Conservation (phyloP, 31 red algal genomes). For the Odonthalia washingtoniensis region DNA sequence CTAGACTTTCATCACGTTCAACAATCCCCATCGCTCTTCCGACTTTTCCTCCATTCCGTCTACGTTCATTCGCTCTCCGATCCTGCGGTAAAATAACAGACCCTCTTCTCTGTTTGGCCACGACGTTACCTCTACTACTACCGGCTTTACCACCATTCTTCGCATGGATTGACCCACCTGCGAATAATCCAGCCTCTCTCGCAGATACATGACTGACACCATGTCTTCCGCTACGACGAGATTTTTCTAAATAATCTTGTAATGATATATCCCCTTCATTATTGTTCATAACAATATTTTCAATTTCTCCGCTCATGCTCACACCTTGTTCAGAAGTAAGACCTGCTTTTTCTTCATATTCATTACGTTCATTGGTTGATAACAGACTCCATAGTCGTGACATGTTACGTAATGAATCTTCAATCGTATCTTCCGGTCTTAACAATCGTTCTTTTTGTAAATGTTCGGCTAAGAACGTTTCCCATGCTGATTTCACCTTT, state of each 20-base stretch:
- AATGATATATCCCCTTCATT: not conserved
- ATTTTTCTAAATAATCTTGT: not conserved
- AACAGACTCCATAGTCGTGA: constrained; percentile 80
- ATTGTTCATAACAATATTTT: not conserved
- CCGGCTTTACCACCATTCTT: too few species aligned
- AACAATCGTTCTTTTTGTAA: constrained; percentile 76
- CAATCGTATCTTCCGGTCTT: constrained; percentile 66
- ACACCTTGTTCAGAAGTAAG: constrained; percentile 18
- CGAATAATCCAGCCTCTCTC: too few species aligned
- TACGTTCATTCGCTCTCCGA: too few species aligned
- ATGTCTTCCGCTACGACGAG: not conserved
- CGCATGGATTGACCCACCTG: too few species aligned
- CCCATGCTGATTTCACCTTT: constrained; percentile 80
- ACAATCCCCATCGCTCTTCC: not conserved
- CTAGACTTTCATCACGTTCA: constrained; percentile 1
- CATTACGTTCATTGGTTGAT: constrained; percentile 36
- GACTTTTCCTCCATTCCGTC: too few species aligned
- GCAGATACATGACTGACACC: too few species aligned
- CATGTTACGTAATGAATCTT: constrained; percentile 73
- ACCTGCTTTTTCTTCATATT: constrained; percentile 43
- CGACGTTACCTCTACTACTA: too few species aligned
- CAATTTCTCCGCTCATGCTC: not conserved
- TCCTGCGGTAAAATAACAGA: too few species aligned
- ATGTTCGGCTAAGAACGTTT: constrained; percentile 70
- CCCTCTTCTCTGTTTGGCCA: too few species aligned